phyloP scores from a whole-genome alignment of 768 basidiomycete genomes.

The Antrodiella citrinella region DNA sequence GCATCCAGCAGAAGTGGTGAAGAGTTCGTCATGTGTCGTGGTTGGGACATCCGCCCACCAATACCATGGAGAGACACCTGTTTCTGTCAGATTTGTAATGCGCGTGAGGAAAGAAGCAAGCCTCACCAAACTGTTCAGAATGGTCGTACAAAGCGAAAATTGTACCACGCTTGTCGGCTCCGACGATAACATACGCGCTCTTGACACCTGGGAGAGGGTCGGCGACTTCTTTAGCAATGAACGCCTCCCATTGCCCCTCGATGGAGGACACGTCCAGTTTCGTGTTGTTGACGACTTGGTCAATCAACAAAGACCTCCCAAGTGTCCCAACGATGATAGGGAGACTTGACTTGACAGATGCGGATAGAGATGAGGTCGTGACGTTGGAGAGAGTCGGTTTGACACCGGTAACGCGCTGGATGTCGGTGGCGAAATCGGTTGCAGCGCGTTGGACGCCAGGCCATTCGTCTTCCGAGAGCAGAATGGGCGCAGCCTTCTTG shows the following conservation, averaged over 20 bases:
- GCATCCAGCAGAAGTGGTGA: slow-evolving; percentile 31
- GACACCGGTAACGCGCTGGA: slow-evolving; percentile 49
- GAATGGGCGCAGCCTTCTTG: slow-evolving; percentile 38
- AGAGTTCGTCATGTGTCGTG: slow-evolving; percentile 39
- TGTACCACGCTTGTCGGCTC: slow-evolving; percentile 61
- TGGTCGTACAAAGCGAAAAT: slow-evolving; percentile 62
- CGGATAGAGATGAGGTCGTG: slow-evolving; percentile 23
- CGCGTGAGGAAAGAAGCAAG: not conserved
- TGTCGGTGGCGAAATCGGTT: slow-evolving; percentile 51
- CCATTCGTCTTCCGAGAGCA: slow-evolving; percentile 51
- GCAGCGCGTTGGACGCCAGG: slow-evolving; percentile 56
- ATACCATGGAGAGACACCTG: slow-evolving; percentile 65
- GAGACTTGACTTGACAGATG: slow-evolving; percentile 17
- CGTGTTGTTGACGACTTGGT: slow-evolving; percentile 42
- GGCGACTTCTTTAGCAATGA: slow-evolving; percentile 40
- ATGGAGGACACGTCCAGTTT: slow-evolving; percentile 48
- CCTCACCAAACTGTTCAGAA: slow-evolving; percentile 55
- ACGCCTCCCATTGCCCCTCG: slow-evolving; percentile 62
- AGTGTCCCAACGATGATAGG: slow-evolving; percentile 63
- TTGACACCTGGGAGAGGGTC: slow-evolving; percentile 50
- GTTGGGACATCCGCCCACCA: slow-evolving; percentile 79
- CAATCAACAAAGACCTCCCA: slow-evolving; percentile 46
- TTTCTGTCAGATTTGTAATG: not conserved
- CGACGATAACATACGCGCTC: slow-evolving; percentile 60
- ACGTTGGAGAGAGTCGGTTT: slow-evolving; percentile 44